Percentiles rank a stretch among this genome's conserved stretches.
These are phyloP conservation scores for Glycine soja DNA, from an alignment of 306 rosid species.

Conservation along the genomic window DNA sequence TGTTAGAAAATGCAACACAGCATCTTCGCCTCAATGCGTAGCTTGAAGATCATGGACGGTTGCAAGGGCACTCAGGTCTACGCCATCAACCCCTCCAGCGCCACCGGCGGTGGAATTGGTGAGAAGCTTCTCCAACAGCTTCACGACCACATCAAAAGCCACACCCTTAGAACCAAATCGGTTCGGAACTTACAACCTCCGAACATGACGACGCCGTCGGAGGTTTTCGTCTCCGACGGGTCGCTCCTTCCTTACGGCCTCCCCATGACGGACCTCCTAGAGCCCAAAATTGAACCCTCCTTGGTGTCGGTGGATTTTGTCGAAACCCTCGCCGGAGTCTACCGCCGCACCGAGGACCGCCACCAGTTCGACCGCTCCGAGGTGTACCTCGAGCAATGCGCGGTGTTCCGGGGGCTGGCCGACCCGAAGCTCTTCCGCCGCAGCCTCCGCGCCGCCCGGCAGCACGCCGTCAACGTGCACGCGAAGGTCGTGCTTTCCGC, in stretches of 20 bases:
- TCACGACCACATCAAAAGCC: constrained; percentile 62
- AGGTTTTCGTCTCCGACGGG: constrained; percentile 46
- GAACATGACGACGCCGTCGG: constrained; percentile 18
- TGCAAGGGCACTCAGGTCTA: constrained; percentile 80
- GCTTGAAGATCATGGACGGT: constrained; percentile 83
- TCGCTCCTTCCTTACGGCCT: constrained; percentile 74
- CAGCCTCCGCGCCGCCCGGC: constrained; percentile 75
- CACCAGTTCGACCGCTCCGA: constrained; percentile 60
- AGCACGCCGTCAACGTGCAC: constrained; percentile 77
- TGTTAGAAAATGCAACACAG: constrained; percentile 74
- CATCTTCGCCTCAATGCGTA: constrained; percentile 75
- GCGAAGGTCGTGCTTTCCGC: constrained; percentile 72
- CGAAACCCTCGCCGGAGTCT: constrained; percentile 53
- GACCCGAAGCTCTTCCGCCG: constrained; percentile 76
- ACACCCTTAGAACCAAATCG: constrained; percentile 59
- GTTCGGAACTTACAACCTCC: constrained; percentile 47
- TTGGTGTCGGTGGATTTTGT: constrained; percentile 64
- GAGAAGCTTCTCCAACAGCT: constrained; percentile 68
- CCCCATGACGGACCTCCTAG: constrained; percentile 67
- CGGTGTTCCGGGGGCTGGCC: constrained; percentile 56
- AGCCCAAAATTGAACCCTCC: constrained; percentile 65
- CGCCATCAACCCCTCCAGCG: constrained; percentile 56
- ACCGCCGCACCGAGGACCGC: constrained; percentile 59
- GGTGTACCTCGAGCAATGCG: constrained; percentile 69
- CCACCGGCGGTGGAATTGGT: constrained; percentile 45